phyloP scores from a whole-genome alignment of 306 rosid genomes.

The Malus fusca region DNA sequence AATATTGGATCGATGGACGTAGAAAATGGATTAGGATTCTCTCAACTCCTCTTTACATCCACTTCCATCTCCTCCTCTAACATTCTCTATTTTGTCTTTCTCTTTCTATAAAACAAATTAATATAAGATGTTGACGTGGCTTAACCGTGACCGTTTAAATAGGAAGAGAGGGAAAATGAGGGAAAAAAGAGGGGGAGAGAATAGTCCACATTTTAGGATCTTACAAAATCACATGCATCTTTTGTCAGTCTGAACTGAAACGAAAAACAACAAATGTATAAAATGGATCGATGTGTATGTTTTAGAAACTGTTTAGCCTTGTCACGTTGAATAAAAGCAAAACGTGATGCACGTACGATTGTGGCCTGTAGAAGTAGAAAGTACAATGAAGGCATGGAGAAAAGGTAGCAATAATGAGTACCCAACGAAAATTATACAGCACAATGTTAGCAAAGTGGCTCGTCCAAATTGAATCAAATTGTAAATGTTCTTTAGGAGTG shows the following conservation, averaged over 20 bases:
- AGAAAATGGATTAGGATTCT: too few species aligned
- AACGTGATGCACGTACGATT: conserved; percentile 8
- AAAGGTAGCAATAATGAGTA: neutral
- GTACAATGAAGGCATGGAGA: neutral
- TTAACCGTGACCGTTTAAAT: too few species aligned
- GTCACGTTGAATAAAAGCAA: neutral
- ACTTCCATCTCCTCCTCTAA: too few species aligned
- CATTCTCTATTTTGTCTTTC: too few species aligned
- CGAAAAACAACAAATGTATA: neutral
- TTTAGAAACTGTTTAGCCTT: neutral
- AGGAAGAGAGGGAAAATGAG: accelerated
- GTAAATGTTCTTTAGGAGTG: too few species aligned
- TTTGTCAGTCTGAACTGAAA: neutral
- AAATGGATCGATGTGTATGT: neutral
- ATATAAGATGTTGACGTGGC: too few species aligned
- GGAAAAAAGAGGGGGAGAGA: too few species aligned
- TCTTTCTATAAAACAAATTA: too few species aligned
- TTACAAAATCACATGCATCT: neutral
- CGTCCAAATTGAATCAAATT: too few species aligned
- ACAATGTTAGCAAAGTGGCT: too few species aligned
- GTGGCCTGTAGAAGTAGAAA: neutral
- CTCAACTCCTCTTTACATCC: too few species aligned
- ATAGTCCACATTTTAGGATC: neutral
- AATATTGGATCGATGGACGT: neutral
- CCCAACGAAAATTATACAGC: neutral